Evolutionary conservation across 768 basidiomycete species (phyloP).

Genomic region (Crucibulum laeve): DNA sequence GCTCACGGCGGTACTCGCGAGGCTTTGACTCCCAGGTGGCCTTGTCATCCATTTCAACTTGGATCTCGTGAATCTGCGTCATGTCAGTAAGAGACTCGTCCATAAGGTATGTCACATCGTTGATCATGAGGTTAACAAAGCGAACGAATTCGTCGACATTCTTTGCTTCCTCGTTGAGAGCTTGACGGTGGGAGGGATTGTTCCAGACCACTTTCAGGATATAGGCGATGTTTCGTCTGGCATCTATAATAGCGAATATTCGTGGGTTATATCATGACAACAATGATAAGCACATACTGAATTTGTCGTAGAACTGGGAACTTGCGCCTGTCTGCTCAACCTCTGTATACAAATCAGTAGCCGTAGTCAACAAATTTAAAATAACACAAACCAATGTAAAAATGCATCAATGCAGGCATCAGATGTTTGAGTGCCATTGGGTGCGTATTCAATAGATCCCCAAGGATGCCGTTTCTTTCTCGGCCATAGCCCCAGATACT

Average conservation of each 20-base stretch:
- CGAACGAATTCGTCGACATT: constrained; percentile 91
- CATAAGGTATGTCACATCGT: constrained; percentile 97
- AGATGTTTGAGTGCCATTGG: constrained; percentile 82
- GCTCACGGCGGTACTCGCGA: constrained; percentile 75
- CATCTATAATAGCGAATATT: constrained; percentile 1
- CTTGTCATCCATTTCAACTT: constrained; percentile 78
- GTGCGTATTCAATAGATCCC: constrained; percentile 79
- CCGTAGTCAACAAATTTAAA: background rate
- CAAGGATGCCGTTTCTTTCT: constrained; percentile 70
- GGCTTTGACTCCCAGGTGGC: constrained; percentile 66
- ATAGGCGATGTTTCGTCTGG: constrained; percentile 79
- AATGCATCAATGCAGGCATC: constrained; percentile 87
- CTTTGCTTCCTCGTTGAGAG: constrained; percentile 73
- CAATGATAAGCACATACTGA: constrained; percentile 52
- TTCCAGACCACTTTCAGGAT: constrained; percentile 90
- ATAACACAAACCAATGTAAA: constrained; percentile 77
- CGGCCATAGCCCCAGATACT: constrained; percentile 65
- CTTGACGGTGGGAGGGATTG: constrained; percentile 84
- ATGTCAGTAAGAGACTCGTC: constrained; percentile 92
- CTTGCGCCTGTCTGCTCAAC: constrained; percentile 97
- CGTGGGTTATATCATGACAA: background rate
- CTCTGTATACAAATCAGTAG: constrained; percentile 45
- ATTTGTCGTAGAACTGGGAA: constrained; percentile 99
- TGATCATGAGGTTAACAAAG: constrained; percentile 97
- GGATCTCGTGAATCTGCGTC: constrained; percentile 82